Percentiles rank a stretch among this genome's conserved stretches.
Evolutionary conservation across 2,329 filamentous ascomycete species (phyloP).

Genomic region (Xylariaceae sp.): DNA sequence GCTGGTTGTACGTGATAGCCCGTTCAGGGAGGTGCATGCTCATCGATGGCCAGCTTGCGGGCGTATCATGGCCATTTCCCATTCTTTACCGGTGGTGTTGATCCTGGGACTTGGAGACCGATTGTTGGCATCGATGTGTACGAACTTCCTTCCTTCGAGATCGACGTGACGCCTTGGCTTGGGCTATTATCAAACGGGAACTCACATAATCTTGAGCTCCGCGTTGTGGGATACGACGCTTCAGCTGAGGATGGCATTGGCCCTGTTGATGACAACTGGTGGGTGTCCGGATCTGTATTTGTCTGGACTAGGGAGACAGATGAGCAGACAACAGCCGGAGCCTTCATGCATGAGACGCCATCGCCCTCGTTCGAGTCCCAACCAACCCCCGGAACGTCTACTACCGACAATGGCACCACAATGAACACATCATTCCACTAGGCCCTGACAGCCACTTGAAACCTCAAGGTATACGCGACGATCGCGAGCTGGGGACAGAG

Average conservation of each 20-base stretch:
- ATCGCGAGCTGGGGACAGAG: slow-evolving; percentile 15
- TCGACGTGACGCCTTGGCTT: slow-evolving; percentile 64
- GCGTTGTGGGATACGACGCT: slow-evolving; percentile 36
- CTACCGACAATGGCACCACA: too few species aligned
- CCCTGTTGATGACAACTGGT: slow-evolving; percentile 57
- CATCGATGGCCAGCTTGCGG: slow-evolving; percentile 59
- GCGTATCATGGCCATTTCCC: slow-evolving; percentile 65
- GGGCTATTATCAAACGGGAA: slow-evolving; percentile 53
- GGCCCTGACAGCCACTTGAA: too few species aligned
- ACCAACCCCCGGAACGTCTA: slow-evolving; percentile 15
- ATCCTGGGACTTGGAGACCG: slow-evolving; percentile 65
- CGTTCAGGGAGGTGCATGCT: slow-evolving; percentile 65
- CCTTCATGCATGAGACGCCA: slow-evolving; percentile 21
- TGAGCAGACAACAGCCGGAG: slow-evolving; percentile 22
- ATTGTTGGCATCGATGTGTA: slow-evolving; percentile 66
- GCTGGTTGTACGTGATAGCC: slow-evolving; percentile 54
- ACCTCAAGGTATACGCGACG: too few species aligned
- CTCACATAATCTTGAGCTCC: slow-evolving; percentile 38
- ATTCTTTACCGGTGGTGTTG: slow-evolving; percentile 67
- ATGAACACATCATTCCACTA: too few species aligned
- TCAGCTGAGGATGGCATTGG: slow-evolving; percentile 39
- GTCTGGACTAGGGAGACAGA: slow-evolving; percentile 52
- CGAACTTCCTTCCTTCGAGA: slow-evolving; percentile 62
- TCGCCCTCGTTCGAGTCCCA: slow-evolving; percentile 26
- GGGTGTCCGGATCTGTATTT: slow-evolving; percentile 63